Evolutionary conservation across 2,329 filamentous ascomycete species (phyloP).

Genomic region (Seiridium unicorne): DNA sequence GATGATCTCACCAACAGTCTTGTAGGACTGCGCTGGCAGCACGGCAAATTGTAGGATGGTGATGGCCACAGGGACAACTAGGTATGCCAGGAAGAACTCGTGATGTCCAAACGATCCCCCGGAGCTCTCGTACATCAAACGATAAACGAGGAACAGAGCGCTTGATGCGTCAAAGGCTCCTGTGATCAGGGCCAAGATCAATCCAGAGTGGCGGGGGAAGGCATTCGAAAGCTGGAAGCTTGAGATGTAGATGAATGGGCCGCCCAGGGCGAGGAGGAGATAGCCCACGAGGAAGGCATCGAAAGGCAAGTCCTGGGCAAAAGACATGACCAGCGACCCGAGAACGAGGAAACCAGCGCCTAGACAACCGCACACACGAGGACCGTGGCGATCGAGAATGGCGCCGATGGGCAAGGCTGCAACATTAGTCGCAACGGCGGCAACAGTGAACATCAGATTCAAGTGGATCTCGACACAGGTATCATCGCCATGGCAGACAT

Average conservation of each 20-base stretch:
- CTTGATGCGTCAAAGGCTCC: conserved; percentile 83
- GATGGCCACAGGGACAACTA: conserved; percentile 68
- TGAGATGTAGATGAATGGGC: conserved; percentile 79
- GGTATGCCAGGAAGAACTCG: conserved; percentile 71
- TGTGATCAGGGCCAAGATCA: conserved; percentile 78
- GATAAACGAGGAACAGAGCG: conserved; percentile 73
- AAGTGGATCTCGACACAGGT: conserved; percentile 60
- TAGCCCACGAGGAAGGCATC: conserved; percentile 77
- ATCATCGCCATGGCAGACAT: conserved; percentile 51
- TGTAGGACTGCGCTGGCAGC: conserved; percentile 76
- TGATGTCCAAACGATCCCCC: conserved; percentile 55
- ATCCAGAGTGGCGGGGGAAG: conserved; percentile 72
- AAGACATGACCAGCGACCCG: conserved; percentile 73
- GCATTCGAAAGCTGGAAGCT: conserved; percentile 84
- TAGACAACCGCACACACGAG: conserved; percentile 70
- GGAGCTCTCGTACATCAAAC: conserved; percentile 64
- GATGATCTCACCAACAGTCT: conserved; percentile 81
- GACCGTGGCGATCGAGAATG: conserved; percentile 80
- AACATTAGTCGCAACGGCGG: conserved; percentile 84
- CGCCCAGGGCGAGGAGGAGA: conserved; percentile 73
- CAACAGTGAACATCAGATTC: conserved; percentile 91
- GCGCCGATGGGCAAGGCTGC: conserved; percentile 82
- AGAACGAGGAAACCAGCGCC: conserved; percentile 66
- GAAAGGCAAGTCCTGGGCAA: conserved; percentile 61
- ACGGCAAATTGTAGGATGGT: conserved; percentile 65